Percentiles rank a stretch among this genome's conserved stretches.
phyloP scores from a whole-genome alignment of 2,329 filamentous ascomycete genomes.

The Reticulascus tulasneorum region DNA sequence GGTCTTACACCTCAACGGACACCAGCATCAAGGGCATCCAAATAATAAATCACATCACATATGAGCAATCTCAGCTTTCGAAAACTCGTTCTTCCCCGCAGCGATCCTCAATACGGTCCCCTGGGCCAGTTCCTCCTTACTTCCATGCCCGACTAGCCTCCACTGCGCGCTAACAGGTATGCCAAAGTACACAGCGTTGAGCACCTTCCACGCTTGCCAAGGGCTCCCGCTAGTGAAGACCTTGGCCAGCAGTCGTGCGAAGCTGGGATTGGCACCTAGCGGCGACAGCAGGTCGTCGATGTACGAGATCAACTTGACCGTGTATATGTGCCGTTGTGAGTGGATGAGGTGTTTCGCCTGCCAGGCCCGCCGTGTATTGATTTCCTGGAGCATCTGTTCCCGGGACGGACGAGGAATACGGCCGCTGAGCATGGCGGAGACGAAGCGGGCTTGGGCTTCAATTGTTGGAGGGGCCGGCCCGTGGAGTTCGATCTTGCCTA shows the following conservation, averaged over 20 bases:
- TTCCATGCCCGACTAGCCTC: constrained; percentile 27
- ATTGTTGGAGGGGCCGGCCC: constrained; percentile 26
- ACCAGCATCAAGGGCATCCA: too few species aligned
- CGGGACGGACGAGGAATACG: constrained; percentile 19
- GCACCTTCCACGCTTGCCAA: constrained; percentile 19
- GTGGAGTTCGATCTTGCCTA: constrained; percentile 26
- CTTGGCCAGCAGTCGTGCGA: constrained; percentile 20
- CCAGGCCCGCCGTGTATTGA: constrained; percentile 20
- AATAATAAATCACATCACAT: too few species aligned
- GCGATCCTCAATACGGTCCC: constrained; percentile 27
- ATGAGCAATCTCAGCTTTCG: constrained; percentile 18
- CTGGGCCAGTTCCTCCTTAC: constrained; percentile 22
- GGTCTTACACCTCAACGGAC: too few species aligned
- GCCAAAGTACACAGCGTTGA: constrained; percentile 30
- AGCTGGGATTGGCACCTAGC: constrained; percentile 26
- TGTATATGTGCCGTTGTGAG: constrained; percentile 26
- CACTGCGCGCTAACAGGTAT: constrained; percentile 30
- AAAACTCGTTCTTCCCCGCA: constrained; percentile 18
- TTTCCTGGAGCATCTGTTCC: constrained; percentile 21
- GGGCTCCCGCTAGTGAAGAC: constrained; percentile 22
- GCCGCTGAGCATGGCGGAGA: constrained; percentile 23
- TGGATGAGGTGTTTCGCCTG: constrained; percentile 23
- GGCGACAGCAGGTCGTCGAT: constrained; percentile 27
- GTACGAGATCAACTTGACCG: constrained; percentile 23
- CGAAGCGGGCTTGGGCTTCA: constrained; percentile 30